Conservation (phyloP, 495 filamentous ascomycete genomes). For the Stereocaulon alpinum region DNA sequence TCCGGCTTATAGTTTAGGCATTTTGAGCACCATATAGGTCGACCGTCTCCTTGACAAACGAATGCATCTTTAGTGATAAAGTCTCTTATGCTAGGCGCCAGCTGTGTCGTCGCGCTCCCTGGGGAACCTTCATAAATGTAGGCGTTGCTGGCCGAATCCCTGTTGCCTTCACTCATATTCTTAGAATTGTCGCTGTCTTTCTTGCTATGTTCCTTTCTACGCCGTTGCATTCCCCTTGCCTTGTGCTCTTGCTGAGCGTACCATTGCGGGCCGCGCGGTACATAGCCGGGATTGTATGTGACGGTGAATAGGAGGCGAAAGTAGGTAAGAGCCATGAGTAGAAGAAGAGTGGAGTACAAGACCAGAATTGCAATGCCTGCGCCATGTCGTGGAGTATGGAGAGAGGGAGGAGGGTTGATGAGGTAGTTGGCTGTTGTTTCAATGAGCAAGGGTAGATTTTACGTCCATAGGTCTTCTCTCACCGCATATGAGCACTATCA, state of each 20-base stretch:
- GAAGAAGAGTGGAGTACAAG: conserved; percentile 58
- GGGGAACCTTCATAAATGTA: conserved; percentile 20
- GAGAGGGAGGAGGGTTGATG: conserved; percentile 39
- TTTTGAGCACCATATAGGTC: conserved; percentile 66
- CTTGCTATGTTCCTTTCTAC: background rate
- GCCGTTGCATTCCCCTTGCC: conserved; percentile 22
- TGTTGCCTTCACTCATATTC: conserved; percentile 24
- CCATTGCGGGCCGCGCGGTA: conserved; percentile 46
- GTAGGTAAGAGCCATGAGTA: conserved; percentile 57
- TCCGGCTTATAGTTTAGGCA: conserved; percentile 81
- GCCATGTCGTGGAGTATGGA: conserved; percentile 35
- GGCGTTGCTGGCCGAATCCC: conserved; percentile 21
- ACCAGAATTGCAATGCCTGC: conserved; percentile 58
- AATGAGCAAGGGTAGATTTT: conserved; percentile 6
- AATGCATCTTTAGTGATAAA: conserved; percentile 78
- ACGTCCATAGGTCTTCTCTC: conserved; percentile 20
- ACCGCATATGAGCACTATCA: conserved; percentile 51
- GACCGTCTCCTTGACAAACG: conserved; percentile 67
- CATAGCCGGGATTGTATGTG: conserved; percentile 55
- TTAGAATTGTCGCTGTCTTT: conserved; percentile 8
- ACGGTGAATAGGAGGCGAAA: conserved; percentile 56
- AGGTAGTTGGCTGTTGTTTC: conserved; percentile 49
- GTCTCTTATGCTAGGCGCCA: conserved; percentile 30
- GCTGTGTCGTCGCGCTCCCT: conserved; percentile 2
- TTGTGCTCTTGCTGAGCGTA: conserved; percentile 1